Evolutionary conservation across 2,329 filamentous ascomycete species (phyloP), one percentile per base, ranked within the genome.

Genomic region (Xylaria sp.): DNA sequence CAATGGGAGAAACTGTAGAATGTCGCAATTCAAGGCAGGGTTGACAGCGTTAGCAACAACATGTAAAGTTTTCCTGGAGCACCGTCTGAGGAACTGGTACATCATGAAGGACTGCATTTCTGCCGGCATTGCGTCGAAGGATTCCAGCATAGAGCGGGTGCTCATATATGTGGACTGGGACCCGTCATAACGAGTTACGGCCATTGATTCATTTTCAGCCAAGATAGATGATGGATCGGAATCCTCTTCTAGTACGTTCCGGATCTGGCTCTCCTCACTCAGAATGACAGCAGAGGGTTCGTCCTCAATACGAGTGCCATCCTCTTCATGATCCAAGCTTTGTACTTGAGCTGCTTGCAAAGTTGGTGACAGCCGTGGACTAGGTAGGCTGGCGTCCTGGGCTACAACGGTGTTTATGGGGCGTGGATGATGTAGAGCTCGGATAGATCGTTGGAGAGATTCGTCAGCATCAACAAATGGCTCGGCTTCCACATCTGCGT

Each of bases 51-150:
- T 89, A 37, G 94, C 93, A 58, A 99, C 89, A 57, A 96, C 89
- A 72, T 95, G 92, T 4, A 99, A 82, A 0, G 94, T 97, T 43
- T 92, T 90, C 69, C 96, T 91, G 5, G 92, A 87, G 73, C 94
- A 98, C 49, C 95, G 86, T 60, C 92, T 89, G 25, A 99, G 84
- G 58, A 99, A 87, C 74, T 99, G 94, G 74, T 96, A 98, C 88
- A 99, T 96, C 78, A 99, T 89, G 74, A 96, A 96, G 0, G 91
- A 91, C 78, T 99, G 95, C 85, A 99, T 88, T 71, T 95, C 90
- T 46, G 91, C 87, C 1, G 94, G 93, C 84, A 99, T 91, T 6
- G 90, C 86, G 75, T 98, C 94, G 71, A 98, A 99, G 2, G 89
- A 89, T 70, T 97, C 91, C 15, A 99, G 80, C 83, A 99, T 92